Percentiles rank a stretch among this genome's conserved stretches.
These are phyloP conservation scores for Parathielavia hyrcaniae DNA, from an alignment of 495 filamentous ascomycete species.

Conservation along the genomic window DNA sequence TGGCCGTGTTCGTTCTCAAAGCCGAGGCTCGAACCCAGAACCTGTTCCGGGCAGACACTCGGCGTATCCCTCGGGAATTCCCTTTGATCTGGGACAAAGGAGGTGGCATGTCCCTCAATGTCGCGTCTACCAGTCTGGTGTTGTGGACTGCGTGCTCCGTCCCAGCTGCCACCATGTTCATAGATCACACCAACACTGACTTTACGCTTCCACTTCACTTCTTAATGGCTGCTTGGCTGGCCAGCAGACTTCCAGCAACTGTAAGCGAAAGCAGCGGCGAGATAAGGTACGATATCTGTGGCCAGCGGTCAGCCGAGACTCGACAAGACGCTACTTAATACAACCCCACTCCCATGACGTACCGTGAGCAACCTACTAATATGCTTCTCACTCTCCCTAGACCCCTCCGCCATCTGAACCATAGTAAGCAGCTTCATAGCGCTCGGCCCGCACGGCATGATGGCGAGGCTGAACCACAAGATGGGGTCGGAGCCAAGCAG, in stretches of 20 bases:
- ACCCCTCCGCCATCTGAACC: slow-evolving; percentile 56
- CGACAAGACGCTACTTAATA: neutral
- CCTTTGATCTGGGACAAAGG: too few relatives aligned
- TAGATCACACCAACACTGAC: too few relatives aligned
- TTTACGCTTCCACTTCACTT: neutral
- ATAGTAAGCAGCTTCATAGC: slow-evolving; percentile 64
- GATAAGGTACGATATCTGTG: slow-evolving; percentile 23
- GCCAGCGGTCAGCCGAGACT: too few relatives aligned
- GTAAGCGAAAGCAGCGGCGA: slow-evolving; percentile 22
- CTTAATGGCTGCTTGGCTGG: slow-evolving; percentile 16
- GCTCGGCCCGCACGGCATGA: slow-evolving; percentile 68
- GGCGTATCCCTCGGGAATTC: too few relatives aligned
- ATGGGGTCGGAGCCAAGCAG: slow-evolving; percentile 60
- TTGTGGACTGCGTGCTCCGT: too few relatives aligned
- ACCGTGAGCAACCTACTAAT: slow-evolving; percentile 67
- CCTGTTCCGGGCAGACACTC: too few relatives aligned
- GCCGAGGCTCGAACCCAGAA: too few relatives aligned
- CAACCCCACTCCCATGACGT: slow-evolving; percentile 14
- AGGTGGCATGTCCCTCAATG: too few relatives aligned
- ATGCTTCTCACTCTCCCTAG: slow-evolving; percentile 56
- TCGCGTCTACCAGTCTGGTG: too few relatives aligned
- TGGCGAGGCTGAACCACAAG: slow-evolving; percentile 70
- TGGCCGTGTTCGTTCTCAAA: too few relatives aligned
- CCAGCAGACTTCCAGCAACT: slow-evolving; percentile 21
- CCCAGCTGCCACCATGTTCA: too few relatives aligned